Conservation (phyloP, 2,329 filamentous ascomycete genomes). For the Trichoderma sp. region DNA sequence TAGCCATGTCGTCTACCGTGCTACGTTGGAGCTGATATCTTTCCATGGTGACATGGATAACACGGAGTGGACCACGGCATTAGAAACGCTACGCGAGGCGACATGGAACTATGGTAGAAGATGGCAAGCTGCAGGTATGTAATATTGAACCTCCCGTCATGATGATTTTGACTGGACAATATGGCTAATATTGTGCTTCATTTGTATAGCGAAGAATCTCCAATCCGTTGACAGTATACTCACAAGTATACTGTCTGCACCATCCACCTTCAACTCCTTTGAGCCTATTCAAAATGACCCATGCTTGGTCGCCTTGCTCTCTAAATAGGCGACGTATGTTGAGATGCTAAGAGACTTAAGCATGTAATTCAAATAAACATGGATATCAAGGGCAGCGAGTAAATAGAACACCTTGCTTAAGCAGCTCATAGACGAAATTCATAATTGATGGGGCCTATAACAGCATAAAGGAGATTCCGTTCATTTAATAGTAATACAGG, state of each 20-base stretch:
- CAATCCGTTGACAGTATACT: not conserved
- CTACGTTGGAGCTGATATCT: conserved; percentile 17
- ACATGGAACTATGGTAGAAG: conserved; percentile 22
- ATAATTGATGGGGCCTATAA: not conserved
- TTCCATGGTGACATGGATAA: conserved; percentile 19
- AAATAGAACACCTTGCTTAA: not conserved
- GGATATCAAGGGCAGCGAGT: not conserved
- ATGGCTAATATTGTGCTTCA: not conserved
- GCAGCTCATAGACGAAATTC: not conserved
- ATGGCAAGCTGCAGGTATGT: conserved; percentile 23
- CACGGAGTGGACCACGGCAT: not conserved
- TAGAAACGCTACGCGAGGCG: conserved; percentile 20
- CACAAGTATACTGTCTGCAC: not conserved
- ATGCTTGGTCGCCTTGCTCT: conserved; percentile 13
- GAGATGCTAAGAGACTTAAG: not conserved
- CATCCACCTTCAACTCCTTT: conserved; percentile 1
- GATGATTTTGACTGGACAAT: not conserved
- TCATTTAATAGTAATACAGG: not conserved
- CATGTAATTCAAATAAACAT: not conserved
- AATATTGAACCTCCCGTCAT: not conserved
- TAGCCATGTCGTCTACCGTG: conserved; percentile 19
- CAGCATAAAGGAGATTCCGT: not conserved
- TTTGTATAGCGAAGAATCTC: not conserved
- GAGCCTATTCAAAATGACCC: conserved; percentile 21
- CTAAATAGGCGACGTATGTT: not conserved